Conservation (phyloP, 2,329 filamentous ascomycete species). For the Alternaria postmessia region DNA sequence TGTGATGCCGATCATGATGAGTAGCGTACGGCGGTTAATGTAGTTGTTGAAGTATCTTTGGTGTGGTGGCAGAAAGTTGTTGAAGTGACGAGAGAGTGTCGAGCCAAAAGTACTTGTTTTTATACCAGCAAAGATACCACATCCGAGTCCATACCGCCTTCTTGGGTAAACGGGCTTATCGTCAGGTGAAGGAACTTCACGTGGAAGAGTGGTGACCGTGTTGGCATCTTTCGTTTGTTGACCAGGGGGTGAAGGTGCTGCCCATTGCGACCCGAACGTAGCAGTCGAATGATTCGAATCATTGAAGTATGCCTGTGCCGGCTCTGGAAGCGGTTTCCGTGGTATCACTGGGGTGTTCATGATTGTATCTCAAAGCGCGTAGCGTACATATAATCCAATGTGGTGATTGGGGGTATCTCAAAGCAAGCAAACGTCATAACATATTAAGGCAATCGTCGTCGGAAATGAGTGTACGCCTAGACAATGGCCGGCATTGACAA, state of each 20-base stretch:
- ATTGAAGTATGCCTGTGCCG: slow-evolving; percentile 30
- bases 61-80: slow-evolving; percentile 50
- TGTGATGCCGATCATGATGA: slow-evolving; percentile 44
- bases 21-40: slow-evolving; percentile 47
- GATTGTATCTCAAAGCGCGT: slow-evolving; percentile 19
- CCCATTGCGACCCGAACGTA: neutral
- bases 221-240: slow-evolving; percentile 9
- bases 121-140: slow-evolving; percentile 16
- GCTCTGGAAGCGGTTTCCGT: slow-evolving; percentile 33
- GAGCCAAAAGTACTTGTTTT: slow-evolving; percentile 24
- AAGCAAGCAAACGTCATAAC: slow-evolving; percentile 10
- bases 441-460: neutral
- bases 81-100: slow-evolving; percentile 42
- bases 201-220: neutral
- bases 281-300: slow-evolving; percentile 13
- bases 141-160: slow-evolving; percentile 10
- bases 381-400: slow-evolving; percentile 4
- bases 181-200: neutral
- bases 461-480: slow-evolving; percentile 18
- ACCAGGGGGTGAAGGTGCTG: neutral
- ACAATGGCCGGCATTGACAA: slow-evolving; percentile 13
- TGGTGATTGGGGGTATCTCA: slow-evolving; percentile 16
- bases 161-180: slow-evolving; percentile 6
- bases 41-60: slow-evolving; percentile 52
- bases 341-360: slow-evolving; percentile 34